phyloP scores from a whole-genome alignment of 495 filamentous ascomycete species.

The Clohesyomyces aquaticus region DNA sequence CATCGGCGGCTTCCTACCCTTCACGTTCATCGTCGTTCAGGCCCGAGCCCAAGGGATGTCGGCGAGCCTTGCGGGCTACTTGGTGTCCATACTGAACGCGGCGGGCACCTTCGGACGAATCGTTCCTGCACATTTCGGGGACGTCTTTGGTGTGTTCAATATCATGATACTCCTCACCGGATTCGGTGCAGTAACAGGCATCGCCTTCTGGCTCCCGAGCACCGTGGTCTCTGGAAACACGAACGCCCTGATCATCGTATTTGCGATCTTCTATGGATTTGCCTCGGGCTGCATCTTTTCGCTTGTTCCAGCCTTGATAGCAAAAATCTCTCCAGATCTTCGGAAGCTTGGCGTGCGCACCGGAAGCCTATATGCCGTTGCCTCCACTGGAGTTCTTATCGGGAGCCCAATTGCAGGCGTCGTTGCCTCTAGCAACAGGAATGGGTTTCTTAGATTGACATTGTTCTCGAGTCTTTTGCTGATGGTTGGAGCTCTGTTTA shows the following conservation, averaged over 20 bases:
- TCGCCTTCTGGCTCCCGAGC: constrained; percentile 71
- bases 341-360: constrained; percentile 6
- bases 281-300: constrained; percentile 72
- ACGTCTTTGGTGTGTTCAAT: constrained; percentile 74
- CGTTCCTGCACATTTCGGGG: constrained; percentile 67
- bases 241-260: constrained; percentile 65
- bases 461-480: not conserved
- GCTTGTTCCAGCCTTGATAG: constrained; percentile 62
- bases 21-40: constrained; percentile 17
- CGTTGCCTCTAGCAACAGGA: not conserved
- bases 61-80: constrained; percentile 3
- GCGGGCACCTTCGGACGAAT: constrained; percentile 45
- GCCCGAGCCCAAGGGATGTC: constrained; percentile 11
- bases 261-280: constrained; percentile 70
- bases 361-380: not conserved
- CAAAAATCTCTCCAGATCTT: constrained; percentile 67
- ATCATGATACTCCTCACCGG: constrained; percentile 66
- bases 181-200: constrained; percentile 63
- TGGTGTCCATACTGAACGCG: constrained; percentile 21
- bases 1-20: constrained; percentile 13
- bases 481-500: not conserved
- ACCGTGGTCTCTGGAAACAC: constrained; percentile 45
- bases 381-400: not conserved
- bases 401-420: not conserved
- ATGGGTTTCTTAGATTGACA: not conserved